Percentiles rank a stretch among this genome's conserved stretches.
These are phyloP conservation scores for Fomitopsis pulvina DNA, from an alignment of 768 basidiomycete genomes.

Conservation along the genomic window DNA sequence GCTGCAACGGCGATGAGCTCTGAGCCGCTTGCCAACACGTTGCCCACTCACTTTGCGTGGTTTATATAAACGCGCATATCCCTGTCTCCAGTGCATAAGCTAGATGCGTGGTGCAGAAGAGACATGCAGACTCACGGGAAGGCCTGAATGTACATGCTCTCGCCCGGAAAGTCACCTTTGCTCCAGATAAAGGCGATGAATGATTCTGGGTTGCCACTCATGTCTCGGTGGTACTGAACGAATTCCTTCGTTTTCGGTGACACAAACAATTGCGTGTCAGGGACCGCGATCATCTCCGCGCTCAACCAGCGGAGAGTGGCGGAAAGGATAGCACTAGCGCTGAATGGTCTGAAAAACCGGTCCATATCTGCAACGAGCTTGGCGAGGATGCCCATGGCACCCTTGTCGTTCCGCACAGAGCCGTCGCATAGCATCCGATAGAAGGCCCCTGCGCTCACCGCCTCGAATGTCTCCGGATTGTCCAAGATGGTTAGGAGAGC, in stretches of 20 bases:
- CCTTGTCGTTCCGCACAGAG: not conserved
- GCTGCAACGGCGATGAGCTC: not conserved
- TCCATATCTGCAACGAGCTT: slow-evolving; percentile 25
- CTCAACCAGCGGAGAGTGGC: slow-evolving; percentile 31
- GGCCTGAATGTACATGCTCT: slow-evolving; percentile 29
- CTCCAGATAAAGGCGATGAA: slow-evolving; percentile 31
- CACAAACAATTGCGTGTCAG: slow-evolving; percentile 23
- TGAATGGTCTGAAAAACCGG: slow-evolving; percentile 21
- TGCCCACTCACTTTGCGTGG: slow-evolving; percentile 1
- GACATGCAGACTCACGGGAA: slow-evolving; percentile 24
- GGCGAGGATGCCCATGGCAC: slow-evolving; percentile 18
- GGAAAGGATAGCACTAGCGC: slow-evolving; percentile 29
- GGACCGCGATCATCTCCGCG: slow-evolving; percentile 27
- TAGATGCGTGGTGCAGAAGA: not conserved
- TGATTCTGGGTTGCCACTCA: slow-evolving; percentile 28
- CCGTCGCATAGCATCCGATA: not conserved
- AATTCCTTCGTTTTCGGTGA: slow-evolving; percentile 17
- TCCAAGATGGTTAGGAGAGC: not conserved
- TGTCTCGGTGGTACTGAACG: slow-evolving; percentile 19
- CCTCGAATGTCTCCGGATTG: not conserved
- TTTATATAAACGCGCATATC: slow-evolving; percentile 1
- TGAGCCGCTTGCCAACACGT: no score
- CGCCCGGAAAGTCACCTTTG: slow-evolving; percentile 21
- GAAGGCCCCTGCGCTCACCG: not conserved
- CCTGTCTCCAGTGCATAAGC: not conserved